Evolutionary conservation across 371 early-diverging fungal genomes (phyloP).

Genomic region (Mucor mucedo): DNA sequence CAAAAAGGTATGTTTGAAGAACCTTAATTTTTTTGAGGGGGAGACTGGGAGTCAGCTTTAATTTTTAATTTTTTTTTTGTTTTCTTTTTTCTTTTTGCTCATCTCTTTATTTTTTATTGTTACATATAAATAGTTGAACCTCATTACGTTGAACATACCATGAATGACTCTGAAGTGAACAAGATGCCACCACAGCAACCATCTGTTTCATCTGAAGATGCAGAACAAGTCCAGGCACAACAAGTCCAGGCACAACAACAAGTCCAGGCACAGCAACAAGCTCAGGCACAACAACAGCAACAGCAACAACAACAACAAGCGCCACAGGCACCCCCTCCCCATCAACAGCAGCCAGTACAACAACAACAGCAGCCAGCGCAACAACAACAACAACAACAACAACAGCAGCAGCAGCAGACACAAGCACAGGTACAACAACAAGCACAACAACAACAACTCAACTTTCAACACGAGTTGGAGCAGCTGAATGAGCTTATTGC

Average conservation of each 20-base stretch:
- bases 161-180: constrained; percentile 3
- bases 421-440: constrained; percentile 2
- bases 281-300: constrained; percentile 2
- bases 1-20: constrained; percentile 5
- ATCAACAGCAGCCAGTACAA: not conserved
- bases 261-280: constrained; percentile 3
- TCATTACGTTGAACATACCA: constrained; percentile 1
- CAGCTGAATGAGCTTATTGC: constrained; percentile 41
- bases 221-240: not conserved
- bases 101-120: not conserved
- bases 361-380: constrained; percentile 1
- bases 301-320: not conserved
- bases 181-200: not conserved
- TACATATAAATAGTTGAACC: not conserved
- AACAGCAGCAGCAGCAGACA: not conserved
- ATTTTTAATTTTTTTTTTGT: not conserved
- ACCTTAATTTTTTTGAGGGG: constrained; percentile 1
- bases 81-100: constrained; percentile 12
- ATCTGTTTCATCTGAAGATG: not conserved
- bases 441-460: constrained; percentile 9
- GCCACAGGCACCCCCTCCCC: not conserved
- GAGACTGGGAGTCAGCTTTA: too few relatives aligned
- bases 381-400: constrained; percentile 4
- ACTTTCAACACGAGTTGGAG: constrained; percentile 43
- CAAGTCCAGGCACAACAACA: not conserved